These are phyloP conservation scores for Hymenoscyphus linearis DNA, from an alignment of 2,329 filamentous ascomycete species.

Conservation along the genomic window DNA sequence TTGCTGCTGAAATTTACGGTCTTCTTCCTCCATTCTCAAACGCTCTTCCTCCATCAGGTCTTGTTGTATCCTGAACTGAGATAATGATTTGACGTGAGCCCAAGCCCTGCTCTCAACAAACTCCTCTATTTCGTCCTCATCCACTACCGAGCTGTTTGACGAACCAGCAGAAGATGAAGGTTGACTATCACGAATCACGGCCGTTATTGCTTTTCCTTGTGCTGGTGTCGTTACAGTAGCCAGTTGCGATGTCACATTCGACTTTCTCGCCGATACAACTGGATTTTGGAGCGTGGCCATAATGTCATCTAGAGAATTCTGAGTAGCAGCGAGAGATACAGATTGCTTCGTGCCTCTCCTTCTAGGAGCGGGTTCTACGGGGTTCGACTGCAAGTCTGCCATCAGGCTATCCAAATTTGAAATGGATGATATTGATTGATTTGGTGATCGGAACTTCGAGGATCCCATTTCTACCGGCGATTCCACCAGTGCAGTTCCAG, in stretches of 20 bases:
- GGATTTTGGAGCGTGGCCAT: neutral
- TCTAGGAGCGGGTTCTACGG: slow-evolving; percentile 5
- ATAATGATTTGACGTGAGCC: slow-evolving; percentile 1
- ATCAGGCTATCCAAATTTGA: slow-evolving; percentile 10
- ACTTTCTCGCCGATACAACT: neutral
- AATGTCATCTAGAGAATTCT: slow-evolving; percentile 2
- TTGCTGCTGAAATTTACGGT: slow-evolving; percentile 11
- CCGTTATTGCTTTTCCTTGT: neutral
- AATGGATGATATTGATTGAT: neutral
- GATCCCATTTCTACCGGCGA: neutral
- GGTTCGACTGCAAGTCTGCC: slow-evolving; percentile 8
- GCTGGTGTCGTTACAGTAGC: neutral
- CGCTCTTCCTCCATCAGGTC: slow-evolving; percentile 18
- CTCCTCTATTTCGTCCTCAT: neutral
- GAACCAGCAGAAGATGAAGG: neutral
- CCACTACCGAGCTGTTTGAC: neutral
- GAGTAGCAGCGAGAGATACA: neutral
- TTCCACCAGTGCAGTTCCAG: neutral
- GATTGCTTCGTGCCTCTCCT: slow-evolving; percentile 6
- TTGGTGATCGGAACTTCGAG: neutral
- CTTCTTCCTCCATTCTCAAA: slow-evolving; percentile 12
- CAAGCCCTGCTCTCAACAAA: slow-evolving; percentile 8
- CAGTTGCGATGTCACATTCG: neutral
- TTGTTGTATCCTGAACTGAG: slow-evolving; percentile 11
- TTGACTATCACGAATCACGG: neutral